A percentile compares a stretch with the other conserved stretches of the same genome.
Conservation (phyloP, 306 rosid genomes). For the Vigna unguiculata region DNA sequence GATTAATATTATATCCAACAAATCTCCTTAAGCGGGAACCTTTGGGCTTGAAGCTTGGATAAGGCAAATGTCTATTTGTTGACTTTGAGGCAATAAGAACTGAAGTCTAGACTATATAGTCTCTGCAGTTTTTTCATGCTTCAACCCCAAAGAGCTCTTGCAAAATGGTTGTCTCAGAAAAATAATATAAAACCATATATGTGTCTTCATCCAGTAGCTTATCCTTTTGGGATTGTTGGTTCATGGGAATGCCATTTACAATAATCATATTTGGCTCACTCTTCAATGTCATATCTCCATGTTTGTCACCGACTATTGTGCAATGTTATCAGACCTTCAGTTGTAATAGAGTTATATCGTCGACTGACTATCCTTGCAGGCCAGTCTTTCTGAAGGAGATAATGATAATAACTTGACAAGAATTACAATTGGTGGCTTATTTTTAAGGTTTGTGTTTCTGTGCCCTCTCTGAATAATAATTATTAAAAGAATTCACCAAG, state of each 20-base stretch:
- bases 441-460: conserved; percentile 70
- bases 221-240: neutral
- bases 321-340: conserved; percentile 26
- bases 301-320: conserved; percentile 15
- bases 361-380: conserved; percentile 64
- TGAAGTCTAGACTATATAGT: neutral
- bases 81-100: neutral
- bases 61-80: neutral
- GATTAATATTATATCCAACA: neutral
- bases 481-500: conserved; percentile 21
- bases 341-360: conserved; percentile 39
- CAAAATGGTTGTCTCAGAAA: neutral
- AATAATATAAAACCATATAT: neutral
- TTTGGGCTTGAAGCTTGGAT: neutral
- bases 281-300: conserved; percentile 30
- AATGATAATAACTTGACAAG: conserved; percentile 80
- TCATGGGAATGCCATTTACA: neutral
- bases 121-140: neutral
- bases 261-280: conserved; percentile 1
- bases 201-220: neutral
- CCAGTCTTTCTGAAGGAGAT: conserved; percentile 84
- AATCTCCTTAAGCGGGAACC: neutral
- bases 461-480: conserved; percentile 31
- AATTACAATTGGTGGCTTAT: conserved; percentile 86
- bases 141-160: neutral